Evolutionary conservation across 768 basidiomycete genomes (phyloP).

Genomic region (Boletus vermiculosoides): DNA sequence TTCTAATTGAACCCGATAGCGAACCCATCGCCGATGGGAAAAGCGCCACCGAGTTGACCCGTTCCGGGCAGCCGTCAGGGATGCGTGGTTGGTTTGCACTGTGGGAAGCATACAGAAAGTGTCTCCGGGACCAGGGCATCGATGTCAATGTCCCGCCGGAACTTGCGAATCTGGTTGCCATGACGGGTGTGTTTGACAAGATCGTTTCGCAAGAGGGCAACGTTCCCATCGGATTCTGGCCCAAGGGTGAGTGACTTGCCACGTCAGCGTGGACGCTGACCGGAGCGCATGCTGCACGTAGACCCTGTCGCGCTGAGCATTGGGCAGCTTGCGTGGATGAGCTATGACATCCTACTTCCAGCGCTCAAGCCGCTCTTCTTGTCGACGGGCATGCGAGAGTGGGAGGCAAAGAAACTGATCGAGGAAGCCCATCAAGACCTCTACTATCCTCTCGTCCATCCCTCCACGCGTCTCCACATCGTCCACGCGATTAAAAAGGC

Average conservation of each 20-base stretch:
- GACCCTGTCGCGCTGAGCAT: slow-evolving; percentile 60
- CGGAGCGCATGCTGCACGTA: slow-evolving; percentile 25
- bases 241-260: slow-evolving; percentile 43
- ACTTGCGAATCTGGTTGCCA: slow-evolving; percentile 49
- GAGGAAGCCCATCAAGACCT: slow-evolving; percentile 64
- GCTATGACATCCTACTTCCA: slow-evolving; percentile 62
- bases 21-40: slow-evolving; percentile 49
- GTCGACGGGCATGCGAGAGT: slow-evolving; percentile 49
- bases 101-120: slow-evolving; percentile 61
- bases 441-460: slow-evolving; percentile 54
- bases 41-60: slow-evolving; percentile 36
- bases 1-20: slow-evolving; percentile 62
- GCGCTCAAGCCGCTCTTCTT: slow-evolving; percentile 62
- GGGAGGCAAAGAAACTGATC: slow-evolving; percentile 54
- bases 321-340: slow-evolving; percentile 74
- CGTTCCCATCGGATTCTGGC: slow-evolving; percentile 71
- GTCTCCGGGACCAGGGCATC: slow-evolving; percentile 49
- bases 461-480: slow-evolving; percentile 56
- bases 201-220: slow-evolving; percentile 55
- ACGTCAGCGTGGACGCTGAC: slow-evolving; percentile 12
- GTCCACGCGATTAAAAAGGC: slow-evolving; percentile 48
- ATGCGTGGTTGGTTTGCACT: slow-evolving; percentile 61
- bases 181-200: slow-evolving; percentile 53
- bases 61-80: slow-evolving; percentile 34
- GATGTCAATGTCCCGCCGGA: slow-evolving; percentile 58